A percentile compares a stretch with the other conserved stretches of the same genome.
phyloP scores from a whole-genome alignment of 1,284 basidiomycete species.

The Cryptococcus hybrid region DNA sequence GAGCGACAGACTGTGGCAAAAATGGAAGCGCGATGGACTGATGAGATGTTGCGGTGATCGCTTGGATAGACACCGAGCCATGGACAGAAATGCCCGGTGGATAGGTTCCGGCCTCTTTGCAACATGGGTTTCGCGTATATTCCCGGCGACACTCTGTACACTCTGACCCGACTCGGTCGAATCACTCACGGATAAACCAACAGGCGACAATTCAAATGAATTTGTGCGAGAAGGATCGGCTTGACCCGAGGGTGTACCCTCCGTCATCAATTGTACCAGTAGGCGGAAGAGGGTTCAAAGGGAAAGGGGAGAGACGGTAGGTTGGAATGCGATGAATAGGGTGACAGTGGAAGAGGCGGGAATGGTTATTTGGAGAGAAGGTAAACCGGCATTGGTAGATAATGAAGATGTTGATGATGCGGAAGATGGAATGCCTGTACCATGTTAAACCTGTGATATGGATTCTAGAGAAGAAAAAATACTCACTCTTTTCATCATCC shows the following conservation, averaged over 20 bases:
- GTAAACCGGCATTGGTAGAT: slow-evolving; percentile 20
- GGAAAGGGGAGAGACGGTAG: slow-evolving; percentile 15
- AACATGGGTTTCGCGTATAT: background rate
- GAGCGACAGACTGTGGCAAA: slow-evolving; percentile 46
- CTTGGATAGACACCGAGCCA: slow-evolving; percentile 40
- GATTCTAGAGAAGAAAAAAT: background rate
- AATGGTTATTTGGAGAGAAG: slow-evolving; percentile 22
- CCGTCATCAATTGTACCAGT: slow-evolving; percentile 18
- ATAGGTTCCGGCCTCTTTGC: slow-evolving; percentile 32
- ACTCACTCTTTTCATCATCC: slow-evolving; percentile 36
- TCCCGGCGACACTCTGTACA: slow-evolving; percentile 12
- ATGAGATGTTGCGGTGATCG: slow-evolving; percentile 14
- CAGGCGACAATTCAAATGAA: slow-evolving; percentile 17
- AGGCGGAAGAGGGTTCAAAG: slow-evolving; percentile 10
- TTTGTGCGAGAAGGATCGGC: slow-evolving; percentile 18
- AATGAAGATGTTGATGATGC: slow-evolving; percentile 28
- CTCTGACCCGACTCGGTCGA: background rate
- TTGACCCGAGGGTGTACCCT: slow-evolving; percentile 35
- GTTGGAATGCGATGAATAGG: slow-evolving; percentile 38
- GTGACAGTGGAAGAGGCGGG: slow-evolving; percentile 17
- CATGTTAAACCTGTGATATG: background rate
- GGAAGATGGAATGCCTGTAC: slow-evolving; percentile 23
- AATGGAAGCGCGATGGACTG: slow-evolving; percentile 41
- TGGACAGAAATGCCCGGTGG: slow-evolving; percentile 45
- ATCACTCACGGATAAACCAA: background rate